Evolutionary conservation across 108 stramenopile species (phyloP).

Genomic region (Mayamaea pseudoterrestris): DNA sequence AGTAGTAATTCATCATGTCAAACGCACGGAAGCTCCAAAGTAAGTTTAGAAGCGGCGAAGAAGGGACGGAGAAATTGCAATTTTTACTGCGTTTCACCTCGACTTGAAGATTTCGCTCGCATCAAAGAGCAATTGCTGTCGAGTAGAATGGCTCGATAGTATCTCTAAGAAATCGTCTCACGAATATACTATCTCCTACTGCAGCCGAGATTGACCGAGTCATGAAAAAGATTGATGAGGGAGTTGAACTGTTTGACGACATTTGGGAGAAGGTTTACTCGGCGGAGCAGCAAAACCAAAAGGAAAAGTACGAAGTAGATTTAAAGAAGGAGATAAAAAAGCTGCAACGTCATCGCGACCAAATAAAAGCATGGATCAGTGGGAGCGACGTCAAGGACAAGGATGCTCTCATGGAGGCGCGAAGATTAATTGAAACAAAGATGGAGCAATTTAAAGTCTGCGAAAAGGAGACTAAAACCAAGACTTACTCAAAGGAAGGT

Average conservation of each 20-base stretch:
- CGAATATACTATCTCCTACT: neutral
- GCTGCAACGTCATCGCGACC: conserved; percentile 94
- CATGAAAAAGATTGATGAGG: conserved; percentile 96
- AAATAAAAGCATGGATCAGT: conserved; percentile 97
- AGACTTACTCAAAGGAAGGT: conserved; percentile 96
- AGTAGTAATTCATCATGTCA: conserved; percentile 52
- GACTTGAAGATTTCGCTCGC: neutral
- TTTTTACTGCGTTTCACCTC: neutral
- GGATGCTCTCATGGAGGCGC: conserved; percentile 63
- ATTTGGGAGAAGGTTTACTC: conserved; percentile 97
- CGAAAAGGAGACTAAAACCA: conserved; percentile 99
- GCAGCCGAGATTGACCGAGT: conserved; percentile 88
- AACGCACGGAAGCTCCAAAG: conserved; percentile 59
- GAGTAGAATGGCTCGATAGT: neutral
- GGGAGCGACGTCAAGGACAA: conserved; percentile 97
- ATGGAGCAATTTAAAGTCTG: conserved; percentile 99
- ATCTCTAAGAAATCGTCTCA: neutral
- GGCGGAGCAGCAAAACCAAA: conserved; percentile 92
- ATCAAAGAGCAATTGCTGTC: neutral
- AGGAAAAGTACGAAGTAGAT: conserved; percentile 97
- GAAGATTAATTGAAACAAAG: conserved; percentile 89
- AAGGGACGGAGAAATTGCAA: neutral
- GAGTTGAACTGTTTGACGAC: conserved; percentile 94
- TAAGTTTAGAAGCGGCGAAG: conserved; percentile 12
- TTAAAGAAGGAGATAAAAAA: conserved; percentile 99